Evolutionary conservation across 306 rosid species (phyloP), one percentile per base, ranked within the genome.

Genomic region (Phaseolus lunatus): DNA sequence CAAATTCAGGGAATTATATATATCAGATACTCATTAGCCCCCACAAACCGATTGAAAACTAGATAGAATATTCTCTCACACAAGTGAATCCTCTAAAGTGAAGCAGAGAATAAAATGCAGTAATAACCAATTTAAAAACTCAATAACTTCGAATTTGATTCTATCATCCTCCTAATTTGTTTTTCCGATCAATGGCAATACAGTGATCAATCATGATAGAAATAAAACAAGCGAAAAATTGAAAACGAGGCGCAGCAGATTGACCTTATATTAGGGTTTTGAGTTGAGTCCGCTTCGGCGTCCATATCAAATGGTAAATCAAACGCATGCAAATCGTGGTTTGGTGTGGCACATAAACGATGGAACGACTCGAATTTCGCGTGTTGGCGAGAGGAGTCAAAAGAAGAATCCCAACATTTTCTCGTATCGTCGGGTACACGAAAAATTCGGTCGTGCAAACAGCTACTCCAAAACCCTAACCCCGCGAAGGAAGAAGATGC

Each of bases 181-280:
- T 1, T 62, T 33, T 7, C 24, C 5, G 18, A 15, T 13, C 20
- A 61, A 61, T 0, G 12, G 37, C n/a, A 39, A 9, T 39, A 76
- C 1, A 39, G 22, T 53, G 79, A 75, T 65, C 50, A 56, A 75
- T 65, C 43, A 64, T 26, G 4, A 7, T 11, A 39, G 29, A 62
- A 63, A 37, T 8, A 8, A 56, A 58, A 58, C 1, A 33, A 67
- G 14, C 22, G 3, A 14, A 8, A 35, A 64, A 15, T 18, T 19
- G 5, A 7, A 58, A 68, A 7, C 2, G 39, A 72, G 44, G 50
- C 37, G 15, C 5, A 9, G 16, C 20, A 49, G 22, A 4, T 47
- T 26, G 33, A 85, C 88, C 85, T 78, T 69, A 41, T 69, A 16
- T 71, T 14, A 43, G 70, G 67, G 62, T 43, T 68, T 73, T 43